A percentile compares a stretch with the other conserved stretches of the same genome.
phyloP scores from a whole-genome alignment of 768 basidiomycete genomes.

The Tricholoma hemisulphureum region DNA sequence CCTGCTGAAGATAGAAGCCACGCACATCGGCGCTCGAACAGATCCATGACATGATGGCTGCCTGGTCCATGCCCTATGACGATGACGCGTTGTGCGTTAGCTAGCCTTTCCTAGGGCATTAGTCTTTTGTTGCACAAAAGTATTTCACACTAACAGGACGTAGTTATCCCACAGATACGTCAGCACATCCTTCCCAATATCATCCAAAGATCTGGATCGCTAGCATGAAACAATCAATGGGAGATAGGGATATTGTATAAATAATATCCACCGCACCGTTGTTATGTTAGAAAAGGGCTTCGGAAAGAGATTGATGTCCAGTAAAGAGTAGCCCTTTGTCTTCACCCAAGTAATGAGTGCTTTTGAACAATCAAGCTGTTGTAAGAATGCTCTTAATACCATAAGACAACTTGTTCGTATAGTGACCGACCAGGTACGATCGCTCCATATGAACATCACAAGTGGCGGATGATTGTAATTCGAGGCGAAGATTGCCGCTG shows the following conservation, averaged over 20 bases:
- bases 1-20: neutral
- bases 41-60: slow-evolving; percentile 69
- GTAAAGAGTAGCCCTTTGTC: slow-evolving; percentile 61
- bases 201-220: slow-evolving; percentile 42
- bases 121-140: neutral
- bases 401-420: neutral
- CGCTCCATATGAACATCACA: slow-evolving; percentile 77
- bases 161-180: slow-evolving; percentile 97
- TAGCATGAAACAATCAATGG: slow-evolving; percentile 13
- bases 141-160: slow-evolving; percentile 62
- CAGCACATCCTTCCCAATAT: slow-evolving; percentile 58
- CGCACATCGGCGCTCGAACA: slow-evolving; percentile 71
- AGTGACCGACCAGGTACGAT: slow-evolving; percentile 70
- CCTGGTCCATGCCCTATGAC: slow-evolving; percentile 88
- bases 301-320: slow-evolving; percentile 86
- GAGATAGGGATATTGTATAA: neutral
- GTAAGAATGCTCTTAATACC: neutral
- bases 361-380: slow-evolving; percentile 82
- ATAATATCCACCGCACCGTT: slow-evolving; percentile 31
- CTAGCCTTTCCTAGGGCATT: slow-evolving; percentile 49
- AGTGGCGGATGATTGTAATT: slow-evolving; percentile 69
- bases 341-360: slow-evolving; percentile 76
- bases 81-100: slow-evolving; percentile 68
- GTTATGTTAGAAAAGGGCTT: slow-evolving; percentile 41
- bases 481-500: slow-evolving; percentile 86